Percentiles rank a stretch among this genome's conserved stretches.
Evolutionary conservation across 768 basidiomycete genomes (phyloP).

Genomic region (Hydnum rufescens): DNA sequence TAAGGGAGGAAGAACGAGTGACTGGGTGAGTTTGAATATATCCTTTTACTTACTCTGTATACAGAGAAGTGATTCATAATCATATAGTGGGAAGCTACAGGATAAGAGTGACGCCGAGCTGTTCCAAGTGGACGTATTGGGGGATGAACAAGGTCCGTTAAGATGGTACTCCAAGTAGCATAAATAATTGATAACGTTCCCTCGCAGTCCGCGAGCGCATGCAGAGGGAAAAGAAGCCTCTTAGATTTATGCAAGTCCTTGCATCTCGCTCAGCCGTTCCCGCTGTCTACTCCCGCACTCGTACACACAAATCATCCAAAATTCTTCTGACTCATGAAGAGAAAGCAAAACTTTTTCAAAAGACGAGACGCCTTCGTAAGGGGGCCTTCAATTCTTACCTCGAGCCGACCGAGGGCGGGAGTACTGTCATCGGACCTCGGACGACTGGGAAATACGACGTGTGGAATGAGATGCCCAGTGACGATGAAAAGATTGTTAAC

Average conservation of each 20-base stretch:
- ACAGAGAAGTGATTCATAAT: not conserved
- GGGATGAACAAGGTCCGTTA: slow-evolving; percentile 48
- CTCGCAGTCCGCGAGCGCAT: slow-evolving; percentile 34
- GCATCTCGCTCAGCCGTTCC: slow-evolving; percentile 75
- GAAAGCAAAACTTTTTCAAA: slow-evolving; percentile 53
- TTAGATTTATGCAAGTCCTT: slow-evolving; percentile 53
- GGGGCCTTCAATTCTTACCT: slow-evolving; percentile 55
- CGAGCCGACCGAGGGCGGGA: slow-evolving; percentile 39
- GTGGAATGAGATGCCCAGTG: slow-evolving; percentile 35
- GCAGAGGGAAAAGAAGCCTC: slow-evolving; percentile 14
- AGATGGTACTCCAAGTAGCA: no score
- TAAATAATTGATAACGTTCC: no score
- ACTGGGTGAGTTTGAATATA: slow-evolving; percentile 36
- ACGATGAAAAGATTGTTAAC: slow-evolving; percentile 18
- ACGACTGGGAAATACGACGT: slow-evolving; percentile 16
- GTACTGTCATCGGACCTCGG: slow-evolving; percentile 19
- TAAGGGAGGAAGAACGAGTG: slow-evolving; percentile 63
- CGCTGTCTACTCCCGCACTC: slow-evolving; percentile 47
- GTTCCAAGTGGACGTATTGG: slow-evolving; percentile 62
- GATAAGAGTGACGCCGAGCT: slow-evolving; percentile 52
- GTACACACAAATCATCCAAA: slow-evolving; percentile 3
- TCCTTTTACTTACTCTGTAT: not conserved
- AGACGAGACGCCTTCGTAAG: slow-evolving; percentile 49
- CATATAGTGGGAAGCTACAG: slow-evolving; percentile 37
- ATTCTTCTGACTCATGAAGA: slow-evolving; percentile 38